phyloP scores from a whole-genome alignment of 2,329 filamentous ascomycete species.

The Alternaria ethzedia region DNA sequence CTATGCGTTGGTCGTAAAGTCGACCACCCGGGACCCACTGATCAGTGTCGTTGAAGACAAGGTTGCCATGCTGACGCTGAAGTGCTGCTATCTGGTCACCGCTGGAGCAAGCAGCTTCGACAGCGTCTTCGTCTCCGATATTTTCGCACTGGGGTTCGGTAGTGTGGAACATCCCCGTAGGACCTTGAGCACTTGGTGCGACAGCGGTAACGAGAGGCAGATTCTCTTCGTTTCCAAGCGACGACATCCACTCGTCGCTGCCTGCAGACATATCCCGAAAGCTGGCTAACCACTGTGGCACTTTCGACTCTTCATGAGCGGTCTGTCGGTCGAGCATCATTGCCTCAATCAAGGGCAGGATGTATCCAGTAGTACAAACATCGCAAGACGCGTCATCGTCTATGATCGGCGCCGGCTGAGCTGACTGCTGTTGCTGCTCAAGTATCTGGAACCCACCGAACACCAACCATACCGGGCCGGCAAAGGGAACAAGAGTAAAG shows the following conservation, averaged over 20 bases:
- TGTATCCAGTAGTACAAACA: not conserved
- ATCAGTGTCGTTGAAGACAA: not conserved
- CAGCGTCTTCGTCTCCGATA: not conserved
- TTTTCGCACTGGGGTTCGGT: not conserved
- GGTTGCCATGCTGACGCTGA: not conserved
- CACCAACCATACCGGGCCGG: not conserved
- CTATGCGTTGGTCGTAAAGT: not conserved
- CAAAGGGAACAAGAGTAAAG: not conserved
- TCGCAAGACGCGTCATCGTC: not conserved
- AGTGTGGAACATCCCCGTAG: not conserved
- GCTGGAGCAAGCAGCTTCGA: not conserved
- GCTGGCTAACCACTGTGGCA: not conserved
- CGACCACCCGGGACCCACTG: not conserved
- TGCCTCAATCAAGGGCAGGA: not conserved
- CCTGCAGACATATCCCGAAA: not conserved
- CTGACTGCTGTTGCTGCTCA: not conserved
- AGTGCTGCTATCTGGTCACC: not conserved
- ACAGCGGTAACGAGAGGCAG: not conserved
- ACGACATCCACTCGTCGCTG: not conserved
- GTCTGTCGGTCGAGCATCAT: not conserved
- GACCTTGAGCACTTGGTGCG: not conserved
- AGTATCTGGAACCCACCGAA: not conserved
- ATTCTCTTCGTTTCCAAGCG: not conserved
- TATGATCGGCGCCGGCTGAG: not conserved
- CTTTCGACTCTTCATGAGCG: not conserved